Evolutionary conservation across 1,284 basidiomycete genomes (phyloP).

Genomic region (Leccinum griseonigrum): DNA sequence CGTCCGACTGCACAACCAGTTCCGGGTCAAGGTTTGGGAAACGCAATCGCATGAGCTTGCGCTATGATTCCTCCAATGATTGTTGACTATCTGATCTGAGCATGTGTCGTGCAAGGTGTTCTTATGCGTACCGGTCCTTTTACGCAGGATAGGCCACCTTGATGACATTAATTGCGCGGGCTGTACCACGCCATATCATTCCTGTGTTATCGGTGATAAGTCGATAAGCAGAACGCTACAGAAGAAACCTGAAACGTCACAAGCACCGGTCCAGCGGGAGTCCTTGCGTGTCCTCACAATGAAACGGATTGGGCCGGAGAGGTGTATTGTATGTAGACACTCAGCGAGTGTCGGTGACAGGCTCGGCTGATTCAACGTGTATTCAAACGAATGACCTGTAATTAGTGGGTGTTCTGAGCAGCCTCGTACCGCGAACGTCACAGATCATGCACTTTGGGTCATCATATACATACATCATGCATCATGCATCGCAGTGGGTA

Average conservation of each 20-base stretch:
- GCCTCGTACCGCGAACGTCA: background rate
- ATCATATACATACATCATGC: background rate
- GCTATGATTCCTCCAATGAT: background rate
- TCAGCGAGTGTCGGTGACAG: background rate
- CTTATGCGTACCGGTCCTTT: background rate
- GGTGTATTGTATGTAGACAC: background rate
- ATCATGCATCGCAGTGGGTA: background rate
- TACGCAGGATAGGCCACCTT: background rate
- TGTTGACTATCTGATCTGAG: background rate
- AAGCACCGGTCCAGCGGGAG: background rate
- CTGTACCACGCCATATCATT: background rate
- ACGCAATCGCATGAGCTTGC: too few species aligned
- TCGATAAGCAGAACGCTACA: background rate
- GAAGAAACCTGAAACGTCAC: background rate
- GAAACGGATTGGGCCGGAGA: background rate
- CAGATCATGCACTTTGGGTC: background rate
- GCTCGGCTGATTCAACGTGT: background rate
- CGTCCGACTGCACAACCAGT: background rate
- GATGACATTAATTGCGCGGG: background rate
- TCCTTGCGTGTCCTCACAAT: background rate
- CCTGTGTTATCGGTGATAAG: background rate
- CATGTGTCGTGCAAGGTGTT: background rate
- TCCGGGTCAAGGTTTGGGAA: background rate
- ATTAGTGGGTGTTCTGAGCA: background rate
- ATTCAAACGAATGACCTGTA: background rate